Base-by-base conservation (phyloP, 2,329 filamentous ascomycete genomes). In the Talaromyces verruculosus region DNA sequence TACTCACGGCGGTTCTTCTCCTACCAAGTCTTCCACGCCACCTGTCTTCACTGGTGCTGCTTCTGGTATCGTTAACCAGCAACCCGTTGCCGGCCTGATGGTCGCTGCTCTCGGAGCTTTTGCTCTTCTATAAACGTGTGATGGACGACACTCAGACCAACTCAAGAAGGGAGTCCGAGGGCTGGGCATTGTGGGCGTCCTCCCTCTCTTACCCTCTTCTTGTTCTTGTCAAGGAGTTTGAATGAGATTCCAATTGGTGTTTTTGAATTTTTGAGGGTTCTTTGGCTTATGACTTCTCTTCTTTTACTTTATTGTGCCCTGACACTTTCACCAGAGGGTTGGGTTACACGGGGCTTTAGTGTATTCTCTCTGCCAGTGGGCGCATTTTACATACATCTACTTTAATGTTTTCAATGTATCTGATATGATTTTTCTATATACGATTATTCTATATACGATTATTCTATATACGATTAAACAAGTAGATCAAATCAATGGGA, bases 61-160 rank as follows among this genome's bases (percentile, higher is more conserved):
- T 65, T 71, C 72, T 61, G 43, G 22, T 11, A 72, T 63, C 22
- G 49, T 64, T 47, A 60, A 65, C 68, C 70, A 74, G 68, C 73
- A 78, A 73, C 76, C 76, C 53, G 71, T 73, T 65, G 75, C 69
- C 64, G 77, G 77, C 61, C 68, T 80, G 68, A 69, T 78, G 68
- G 75, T 74, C 64, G 78, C 73, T 70, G 68, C 78, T 63, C 71
- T 79, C 65, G 77, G 72, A 51, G 57, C 78, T 67, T 77, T 78
- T 72, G 76, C 75, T 69, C 69, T 79, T 58, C 73, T 79, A 67
- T 79, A 78, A 74, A 51, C 13, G 47, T 69, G 65, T 61, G 33
- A 69, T 37, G 41, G 6, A 17, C 35, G 58, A 49, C 25, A 25
- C 22, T 13, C 5, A 22, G 10, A 5, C 7, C 11, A 39, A 5